Evolutionary conservation across 805 yeast genomes (phyloP).

Genomic region (Blastobotrys robertii): DNA sequence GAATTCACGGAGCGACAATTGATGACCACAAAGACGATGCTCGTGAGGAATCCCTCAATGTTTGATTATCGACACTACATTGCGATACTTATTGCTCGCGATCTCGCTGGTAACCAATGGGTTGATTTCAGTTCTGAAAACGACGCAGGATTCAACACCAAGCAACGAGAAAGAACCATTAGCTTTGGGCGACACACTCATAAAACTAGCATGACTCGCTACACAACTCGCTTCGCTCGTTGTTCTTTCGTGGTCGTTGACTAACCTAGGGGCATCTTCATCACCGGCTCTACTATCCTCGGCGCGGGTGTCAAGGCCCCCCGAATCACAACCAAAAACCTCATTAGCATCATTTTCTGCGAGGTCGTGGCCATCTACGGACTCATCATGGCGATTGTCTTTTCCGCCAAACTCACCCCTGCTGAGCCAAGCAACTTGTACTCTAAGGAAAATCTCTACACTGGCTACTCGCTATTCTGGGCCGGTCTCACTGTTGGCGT

Average conservation of each 20-base stretch:
- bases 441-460: constrained; percentile 80
- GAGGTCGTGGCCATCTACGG: constrained; percentile 99
- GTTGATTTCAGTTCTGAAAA: no score
- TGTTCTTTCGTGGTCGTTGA: not conserved
- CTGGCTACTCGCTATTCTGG: constrained; percentile 95
- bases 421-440: constrained; percentile 52
- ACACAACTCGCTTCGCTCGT: no score
- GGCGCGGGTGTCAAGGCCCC: constrained; percentile 99
- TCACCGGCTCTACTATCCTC: constrained; percentile 86
- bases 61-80: no score
- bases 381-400: constrained; percentile 93
- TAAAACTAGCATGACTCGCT: no score
- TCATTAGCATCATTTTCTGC: constrained; percentile 94
- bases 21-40: no score
- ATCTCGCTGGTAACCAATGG: no score
- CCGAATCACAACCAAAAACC: constrained; percentile 91
- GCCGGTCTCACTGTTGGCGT: constrained; percentile 95
- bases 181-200: no score
- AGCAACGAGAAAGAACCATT: no score
- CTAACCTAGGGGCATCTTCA: constrained; percentile 60
- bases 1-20: no score
- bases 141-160: no score
- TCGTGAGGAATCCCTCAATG: no score
- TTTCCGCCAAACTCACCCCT: constrained; percentile 73
- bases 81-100: no score